Evolutionary conservation across 2,329 filamentous ascomycete species (phyloP).

Genomic region (Blastomyces gilchristii): DNA sequence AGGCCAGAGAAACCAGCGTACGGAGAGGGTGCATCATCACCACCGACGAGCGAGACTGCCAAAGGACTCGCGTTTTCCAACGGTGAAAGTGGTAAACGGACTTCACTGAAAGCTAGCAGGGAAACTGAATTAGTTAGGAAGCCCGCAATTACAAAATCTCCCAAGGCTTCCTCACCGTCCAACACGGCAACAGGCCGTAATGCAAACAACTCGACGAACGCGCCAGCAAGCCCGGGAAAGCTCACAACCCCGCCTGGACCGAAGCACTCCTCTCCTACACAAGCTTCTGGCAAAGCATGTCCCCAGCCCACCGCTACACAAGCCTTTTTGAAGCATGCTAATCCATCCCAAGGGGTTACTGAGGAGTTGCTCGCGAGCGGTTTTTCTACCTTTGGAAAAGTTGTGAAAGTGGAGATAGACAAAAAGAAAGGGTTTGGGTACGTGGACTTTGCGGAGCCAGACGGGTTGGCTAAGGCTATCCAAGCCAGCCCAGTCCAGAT

Average conservation of each 20-base stretch:
- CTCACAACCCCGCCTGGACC: neutral
- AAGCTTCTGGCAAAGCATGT: conserved; percentile 11
- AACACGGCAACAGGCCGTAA: conserved; percentile 13
- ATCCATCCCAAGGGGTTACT: conserved; percentile 83
- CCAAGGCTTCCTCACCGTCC: conserved; percentile 10
- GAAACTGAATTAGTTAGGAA: conserved; percentile 10
- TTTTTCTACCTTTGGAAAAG: conserved; percentile 61
- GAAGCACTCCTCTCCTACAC: neutral
- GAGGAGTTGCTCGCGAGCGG: conserved; percentile 67
- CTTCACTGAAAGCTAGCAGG: conserved; percentile 10
- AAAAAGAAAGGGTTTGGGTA: conserved; percentile 93
- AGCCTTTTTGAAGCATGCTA: conserved; percentile 72
- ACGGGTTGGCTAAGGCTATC: conserved; percentile 66
- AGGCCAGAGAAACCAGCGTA: conserved; percentile 25
- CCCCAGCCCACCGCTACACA: conserved; percentile 25
- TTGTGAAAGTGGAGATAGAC: conserved; percentile 80
- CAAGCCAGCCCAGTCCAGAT: conserved; percentile 71
- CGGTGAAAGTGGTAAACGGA: conserved; percentile 1
- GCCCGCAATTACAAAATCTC: conserved; percentile 7
- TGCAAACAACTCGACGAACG: conserved; percentile 7
- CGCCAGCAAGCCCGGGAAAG: neutral
- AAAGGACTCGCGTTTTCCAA: conserved; percentile 5
- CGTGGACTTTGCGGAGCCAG: conserved; percentile 70
- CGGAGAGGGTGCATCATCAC: conserved; percentile 18
- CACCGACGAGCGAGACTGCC: conserved; percentile 14